Base-by-base conservation (phyloP, 2,329 filamentous ascomycete genomes). In the Fusarium chuoi region DNA sequence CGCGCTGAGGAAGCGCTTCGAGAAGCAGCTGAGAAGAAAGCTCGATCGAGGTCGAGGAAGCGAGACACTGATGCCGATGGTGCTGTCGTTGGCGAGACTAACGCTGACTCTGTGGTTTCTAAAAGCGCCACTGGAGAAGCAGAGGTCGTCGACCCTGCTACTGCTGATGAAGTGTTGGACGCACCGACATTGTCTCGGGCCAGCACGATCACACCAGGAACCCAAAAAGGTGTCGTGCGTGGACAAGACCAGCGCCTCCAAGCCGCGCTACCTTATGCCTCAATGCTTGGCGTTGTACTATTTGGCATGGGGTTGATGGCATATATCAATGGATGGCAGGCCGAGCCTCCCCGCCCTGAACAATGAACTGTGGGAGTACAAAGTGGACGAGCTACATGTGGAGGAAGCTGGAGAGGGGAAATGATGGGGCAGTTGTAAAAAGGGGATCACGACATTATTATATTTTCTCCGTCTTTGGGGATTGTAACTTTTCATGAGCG, bases 281-380 rank as follows among this genome's bases (percentile, higher is more conserved):
- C 93, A 5, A 94, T 96, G 89, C 83, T 96, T 51, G 92, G 94
- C 17, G 94, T 96, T 38, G 93, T 96, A 33, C 82, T 96, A 63
- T 85, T 96, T 69, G 94, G 94, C 38, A 92, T 96, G 84, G 93
- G 94, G 20, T 82, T 96, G 73, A 96, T 96, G 94, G 93, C 93
- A 46, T 95, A 95, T 82, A 87, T 96, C 76, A 96, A 96, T 79
- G 92, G 92, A 58, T 96, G 93, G 93, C 92, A 94, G 77, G 45
- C 78, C 28, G 77, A 82, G 58, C 78, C 82, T 44, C 74, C 81
- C 8, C 77, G 75, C 28, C 58, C 81, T 54, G 82, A 84, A 65
- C 76, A 78, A 78, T 83, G 74, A 80, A 65, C n/a, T 51, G 57
- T 51, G n/a, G 57, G 42, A 68, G 46, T 74, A 65, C 42, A 52